Base-by-base conservation (phyloP, 2,329 filamentous ascomycete genomes). In the Lachnellula arida region DNA sequence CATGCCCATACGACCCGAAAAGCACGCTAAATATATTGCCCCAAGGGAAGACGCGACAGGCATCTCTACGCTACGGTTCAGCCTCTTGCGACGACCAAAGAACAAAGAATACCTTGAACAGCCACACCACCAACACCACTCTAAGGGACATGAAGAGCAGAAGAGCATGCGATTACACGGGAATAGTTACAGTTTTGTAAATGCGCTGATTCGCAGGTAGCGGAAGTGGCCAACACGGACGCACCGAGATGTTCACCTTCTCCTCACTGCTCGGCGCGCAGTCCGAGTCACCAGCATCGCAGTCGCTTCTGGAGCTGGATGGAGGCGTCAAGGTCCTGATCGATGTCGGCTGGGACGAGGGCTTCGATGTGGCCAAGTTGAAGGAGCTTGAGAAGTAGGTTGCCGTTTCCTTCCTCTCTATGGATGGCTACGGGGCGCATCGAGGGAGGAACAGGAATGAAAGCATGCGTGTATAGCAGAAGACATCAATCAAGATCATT, bases 271-370 rank as follows among this genome's bases (percentile, higher is more conserved):
- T 96, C 65, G 94, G 94, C 70, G 93, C 94, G 59, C 90, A 95
- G 68, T 92, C 90, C 51, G 84, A 88, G 63, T 94, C 91, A 47
- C 80, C 86, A 56, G 92, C 93, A 44, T 95, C 91, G 61, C 91
- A 97, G 72, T 97, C 94, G n/a, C 83, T 99, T 37, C 78, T 99
- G 48, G 93, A 97, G 76, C 87, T 99, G 54, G 94, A 99, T 76
- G 93, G 93, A 62, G 94, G 93, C 57, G 88, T 99, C 75, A 97
- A 97, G 73, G 85, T 99, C 51, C 81, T 99, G 53, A 84, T 99
- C 39, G 93, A 97, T 70, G 87, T 97, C 46, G 94, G 94, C 58
- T 99, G 94, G 94, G 92, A 97, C 70, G 91, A 96, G 71, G 82
- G 82, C 2, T 97, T 99, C 70, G 88, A 96, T 69, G 82, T 84